Evolutionary conservation across 371 early-diverging fungal genomes (phyloP).

Genomic region (Thermomucor indicae-seudaticae): DNA sequence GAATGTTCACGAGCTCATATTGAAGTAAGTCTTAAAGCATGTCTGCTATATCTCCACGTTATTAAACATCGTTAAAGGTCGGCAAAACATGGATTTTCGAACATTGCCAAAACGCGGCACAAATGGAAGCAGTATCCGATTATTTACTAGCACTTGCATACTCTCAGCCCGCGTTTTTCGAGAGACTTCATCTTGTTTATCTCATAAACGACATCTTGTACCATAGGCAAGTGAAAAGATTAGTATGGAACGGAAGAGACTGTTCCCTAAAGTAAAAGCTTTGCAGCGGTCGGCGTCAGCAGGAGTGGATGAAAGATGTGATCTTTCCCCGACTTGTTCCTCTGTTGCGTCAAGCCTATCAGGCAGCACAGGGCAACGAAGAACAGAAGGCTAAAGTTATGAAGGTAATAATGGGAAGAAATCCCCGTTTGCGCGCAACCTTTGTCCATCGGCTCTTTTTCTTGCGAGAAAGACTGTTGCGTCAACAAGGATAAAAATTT

Average conservation of each 20-base stretch:
- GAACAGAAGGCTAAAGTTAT: constrained; percentile 44
- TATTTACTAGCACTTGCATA: constrained; percentile 42
- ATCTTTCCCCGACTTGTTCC: constrained; percentile 47
- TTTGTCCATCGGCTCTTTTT: no score
- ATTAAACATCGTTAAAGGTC: constrained; percentile 22
- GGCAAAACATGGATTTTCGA: constrained; percentile 61
- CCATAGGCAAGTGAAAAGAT: constrained; percentile 42
- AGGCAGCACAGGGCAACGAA: constrained; percentile 38
- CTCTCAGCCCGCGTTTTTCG: constrained; percentile 43
- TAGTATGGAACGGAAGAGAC: neutral
- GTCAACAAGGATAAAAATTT: no score
- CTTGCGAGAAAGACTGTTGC: no score
- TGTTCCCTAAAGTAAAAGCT: neutral
- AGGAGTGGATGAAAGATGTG: constrained; percentile 53
- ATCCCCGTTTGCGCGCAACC: neutral
- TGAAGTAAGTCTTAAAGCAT: constrained; percentile 32
- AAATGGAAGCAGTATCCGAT: constrained; percentile 34
- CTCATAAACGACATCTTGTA: constrained; percentile 57
- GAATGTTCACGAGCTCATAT: constrained; percentile 62
- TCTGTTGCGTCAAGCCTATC: constrained; percentile 51
- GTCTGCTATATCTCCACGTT: neutral
- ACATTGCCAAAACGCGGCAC: constrained; percentile 38
- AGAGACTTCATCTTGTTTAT: constrained; percentile 56
- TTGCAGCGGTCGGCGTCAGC: constrained; percentile 46
- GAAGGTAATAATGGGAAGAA: constrained; percentile 36